A percentile compares a stretch with the other conserved stretches of the same genome.
phyloP scores from a whole-genome alignment of 2,329 filamentous ascomycete genomes.

The Zymoseptoria ardabiliae region DNA sequence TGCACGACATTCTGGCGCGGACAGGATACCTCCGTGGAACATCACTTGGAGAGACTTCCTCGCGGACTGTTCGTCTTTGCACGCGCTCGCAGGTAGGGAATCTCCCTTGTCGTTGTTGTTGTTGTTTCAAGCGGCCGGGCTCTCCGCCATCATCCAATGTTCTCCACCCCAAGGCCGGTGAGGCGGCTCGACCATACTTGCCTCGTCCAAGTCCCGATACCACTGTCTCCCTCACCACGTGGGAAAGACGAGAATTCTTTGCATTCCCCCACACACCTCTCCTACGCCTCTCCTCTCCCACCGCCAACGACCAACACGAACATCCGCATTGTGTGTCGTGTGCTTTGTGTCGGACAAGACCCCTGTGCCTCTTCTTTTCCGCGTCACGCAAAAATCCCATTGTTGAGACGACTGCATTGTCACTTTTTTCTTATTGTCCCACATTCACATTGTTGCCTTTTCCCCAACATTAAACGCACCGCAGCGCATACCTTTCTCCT shows the following conservation, averaged over 20 bases:
- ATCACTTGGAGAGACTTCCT: neutral
- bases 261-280: neutral
- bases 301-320: slow-evolving; percentile 4
- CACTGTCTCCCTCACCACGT: slow-evolving; percentile 1
- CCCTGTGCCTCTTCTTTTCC: slow-evolving; percentile 8
- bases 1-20: slow-evolving; percentile 11
- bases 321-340: slow-evolving; percentile 9
- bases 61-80: slow-evolving; percentile 6
- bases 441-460: slow-evolving; percentile 9
- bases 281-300: neutral
- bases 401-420: slow-evolving; percentile 5
- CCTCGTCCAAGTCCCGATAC: slow-evolving; percentile 3
- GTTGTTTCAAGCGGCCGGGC: neutral
- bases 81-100: slow-evolving; percentile 6
- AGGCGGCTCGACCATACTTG: neutral
- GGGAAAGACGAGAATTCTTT: neutral
- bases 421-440: slow-evolving; percentile 9
- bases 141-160: neutral
- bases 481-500: slow-evolving; percentile 1
- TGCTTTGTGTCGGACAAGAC: slow-evolving; percentile 11
- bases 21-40: slow-evolving; percentile 7
- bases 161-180: neutral
- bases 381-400: slow-evolving; percentile 3
- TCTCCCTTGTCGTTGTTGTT: neutral
- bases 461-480: slow-evolving; percentile 4